Conservation (phyloP, 202 grass and related monocot genomes). For the Panicum virgatum region DNA sequence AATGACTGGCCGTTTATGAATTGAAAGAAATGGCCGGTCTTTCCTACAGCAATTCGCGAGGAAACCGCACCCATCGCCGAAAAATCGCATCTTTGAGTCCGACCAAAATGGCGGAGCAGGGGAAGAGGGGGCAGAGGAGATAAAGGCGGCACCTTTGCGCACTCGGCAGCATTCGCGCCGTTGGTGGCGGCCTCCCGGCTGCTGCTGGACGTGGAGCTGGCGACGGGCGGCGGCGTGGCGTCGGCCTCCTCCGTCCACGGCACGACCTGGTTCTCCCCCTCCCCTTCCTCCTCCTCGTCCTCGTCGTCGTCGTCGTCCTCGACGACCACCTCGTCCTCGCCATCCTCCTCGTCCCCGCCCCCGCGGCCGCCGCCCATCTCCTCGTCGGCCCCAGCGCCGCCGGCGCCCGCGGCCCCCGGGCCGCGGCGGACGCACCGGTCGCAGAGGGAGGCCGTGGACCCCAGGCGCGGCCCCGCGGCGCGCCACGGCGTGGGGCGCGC, state of each 20-base stretch:
- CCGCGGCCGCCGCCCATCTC: no score
- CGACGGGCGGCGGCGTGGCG: slow-evolving; percentile 54
- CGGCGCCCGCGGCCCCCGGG: not conserved
- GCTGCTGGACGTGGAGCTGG: slow-evolving; percentile 70
- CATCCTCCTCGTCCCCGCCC: not conserved
- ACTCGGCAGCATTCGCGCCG: not conserved
- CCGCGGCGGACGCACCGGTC: slow-evolving; percentile 51
- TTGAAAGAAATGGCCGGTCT: not conserved
- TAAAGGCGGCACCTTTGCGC: slow-evolving; percentile 39
- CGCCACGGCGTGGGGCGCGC: slow-evolving; percentile 72
- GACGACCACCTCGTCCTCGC: no score
- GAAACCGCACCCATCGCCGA: not conserved
- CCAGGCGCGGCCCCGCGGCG: slow-evolving; percentile 61
- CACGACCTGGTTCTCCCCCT: slow-evolving; percentile 94
- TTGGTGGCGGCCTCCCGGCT: slow-evolving; percentile 44
- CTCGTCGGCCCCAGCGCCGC: not conserved
- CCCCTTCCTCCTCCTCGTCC: slow-evolving; percentile 52
- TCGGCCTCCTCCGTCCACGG: slow-evolving; percentile 60
- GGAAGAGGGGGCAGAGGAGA: not conserved
- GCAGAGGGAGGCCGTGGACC: slow-evolving; percentile 68
- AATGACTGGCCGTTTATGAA: not conserved
- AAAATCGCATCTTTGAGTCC: not conserved
- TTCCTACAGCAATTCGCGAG: not conserved
- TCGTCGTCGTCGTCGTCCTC: slow-evolving; percentile 27
- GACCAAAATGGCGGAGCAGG: slow-evolving; percentile 8